Evolutionary conservation across 108 stramenopile genomes (phyloP), one percentile per base, ranked within the genome.

Genomic region (Nitzschia palea): DNA sequence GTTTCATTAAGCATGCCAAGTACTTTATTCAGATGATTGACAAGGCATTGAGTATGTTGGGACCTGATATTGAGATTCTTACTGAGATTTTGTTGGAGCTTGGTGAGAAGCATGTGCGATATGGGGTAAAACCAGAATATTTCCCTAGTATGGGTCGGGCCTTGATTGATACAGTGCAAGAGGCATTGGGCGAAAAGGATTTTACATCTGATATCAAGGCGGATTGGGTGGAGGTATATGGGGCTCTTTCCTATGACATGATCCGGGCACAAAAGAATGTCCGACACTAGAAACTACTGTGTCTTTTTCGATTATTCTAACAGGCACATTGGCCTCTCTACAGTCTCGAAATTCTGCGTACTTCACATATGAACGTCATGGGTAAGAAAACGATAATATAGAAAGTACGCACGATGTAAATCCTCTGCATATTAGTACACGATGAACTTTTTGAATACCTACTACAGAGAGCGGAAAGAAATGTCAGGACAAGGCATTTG

Each of bases 171-270:
- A 45, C 58, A 4, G 15, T 70, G 53, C 17, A 63, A 22, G 70
- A 62, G 33, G 52, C 34, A 5, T 31, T 79, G 26, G 81, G 66
- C 1, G 28, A 47, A n/a, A 70, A 71, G 18, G 33, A 73, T 0
- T 75, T 67, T 26, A 61, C 37, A 17, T 36, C 18, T 12, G 60
- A 70, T 26, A 33, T 62, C 42, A 76, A 77, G 63, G 35, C 58
- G 18, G 76, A 69, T 40, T 82, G 81, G 81, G 44, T 75, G 3
- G 81, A 76, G 18, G 62, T 78, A 9, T 82, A 77, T 52, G 77
- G 62, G 2, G 70, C 67, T 8, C 59, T 82, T 14, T 63, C 70
- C 3, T 42, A 50, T 3, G 70, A 77, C 23, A 82, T 82, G 81
- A 76, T 80, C 58, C 47, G 60, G 30, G 74, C 59, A 2, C 59